phyloP scores from a whole-genome alignment of 2,329 filamentous ascomycete genomes.

The Epichloe brachyelytri region DNA sequence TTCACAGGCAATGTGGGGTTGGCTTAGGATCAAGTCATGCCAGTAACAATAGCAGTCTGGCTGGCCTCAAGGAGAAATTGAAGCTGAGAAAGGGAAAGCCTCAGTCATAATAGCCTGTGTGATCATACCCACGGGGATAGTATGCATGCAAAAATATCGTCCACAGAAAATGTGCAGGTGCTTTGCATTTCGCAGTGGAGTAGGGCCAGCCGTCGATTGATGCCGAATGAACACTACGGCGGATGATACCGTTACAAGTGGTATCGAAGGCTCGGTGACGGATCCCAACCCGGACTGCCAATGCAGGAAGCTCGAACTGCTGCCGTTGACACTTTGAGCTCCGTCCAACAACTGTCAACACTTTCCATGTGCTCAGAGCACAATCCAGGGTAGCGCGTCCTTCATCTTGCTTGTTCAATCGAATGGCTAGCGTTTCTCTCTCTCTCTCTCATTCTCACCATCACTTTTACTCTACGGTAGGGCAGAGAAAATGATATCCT shows the following conservation, averaged over 20 bases:
- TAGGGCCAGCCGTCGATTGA: not conserved
- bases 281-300: not conserved
- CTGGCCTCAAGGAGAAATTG: not conserved
- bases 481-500: too few species aligned
- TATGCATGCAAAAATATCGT: not conserved
- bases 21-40: not conserved
- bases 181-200: not conserved
- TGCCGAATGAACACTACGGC: not conserved
- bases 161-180: not conserved
- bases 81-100: not conserved
- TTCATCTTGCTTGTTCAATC: too few species aligned
- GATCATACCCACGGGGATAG: not conserved
- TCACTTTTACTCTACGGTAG: too few species aligned
- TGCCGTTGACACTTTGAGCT: not conserved
- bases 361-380: too few species aligned
- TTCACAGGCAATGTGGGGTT: not conserved
- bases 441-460: too few species aligned
- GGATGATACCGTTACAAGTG: not conserved
- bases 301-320: not conserved
- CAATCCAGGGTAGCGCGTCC: too few species aligned
- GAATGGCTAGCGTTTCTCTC: too few species aligned
- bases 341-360: too few species aligned
- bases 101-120: not conserved
- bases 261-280: not conserved
- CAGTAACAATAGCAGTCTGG: not conserved